These are phyloP conservation scores for Moniliella sp. DNA, from an alignment of 1,284 basidiomycete species.

Conservation along the genomic window DNA sequence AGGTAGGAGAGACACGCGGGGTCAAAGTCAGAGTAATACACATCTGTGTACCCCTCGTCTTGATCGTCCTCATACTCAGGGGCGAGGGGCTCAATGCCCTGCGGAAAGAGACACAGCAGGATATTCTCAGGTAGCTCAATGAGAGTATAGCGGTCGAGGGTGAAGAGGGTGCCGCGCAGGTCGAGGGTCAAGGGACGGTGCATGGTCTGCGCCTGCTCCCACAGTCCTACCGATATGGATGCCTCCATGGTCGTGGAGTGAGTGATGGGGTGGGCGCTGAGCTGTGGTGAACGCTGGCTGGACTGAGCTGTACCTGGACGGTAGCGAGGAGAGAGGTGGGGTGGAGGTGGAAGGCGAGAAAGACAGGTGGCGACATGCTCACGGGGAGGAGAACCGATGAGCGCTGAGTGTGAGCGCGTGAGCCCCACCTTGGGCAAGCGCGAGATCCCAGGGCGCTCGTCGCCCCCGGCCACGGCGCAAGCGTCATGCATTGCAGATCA, in stretches of 20 bases:
- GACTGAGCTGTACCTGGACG: too few species aligned
- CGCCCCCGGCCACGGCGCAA: too few species aligned
- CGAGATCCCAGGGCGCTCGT: too few species aligned
- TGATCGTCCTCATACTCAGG: constrained; percentile 60
- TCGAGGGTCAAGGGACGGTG: constrained; percentile 71
- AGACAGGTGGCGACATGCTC: too few species aligned
- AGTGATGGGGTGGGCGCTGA: neutral
- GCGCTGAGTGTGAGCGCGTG: too few species aligned
- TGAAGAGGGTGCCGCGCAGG: constrained; percentile 69
- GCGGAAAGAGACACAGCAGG: constrained; percentile 83
- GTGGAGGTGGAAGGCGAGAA: too few species aligned
- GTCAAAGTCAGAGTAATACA: constrained; percentile 64
- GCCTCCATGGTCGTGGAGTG: neutral
- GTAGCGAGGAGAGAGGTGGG: too few species aligned
- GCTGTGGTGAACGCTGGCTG: neutral
- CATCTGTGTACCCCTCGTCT: constrained; percentile 81
- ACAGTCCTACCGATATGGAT: neutral
- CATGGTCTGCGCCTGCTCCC: neutral
- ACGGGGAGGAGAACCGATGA: too few species aligned
- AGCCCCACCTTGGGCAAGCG: too few species aligned
- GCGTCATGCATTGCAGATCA: too few species aligned
- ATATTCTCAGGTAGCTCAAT: constrained; percentile 97
- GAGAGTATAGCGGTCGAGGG: constrained; percentile 86
- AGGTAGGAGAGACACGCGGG: constrained; percentile 85
- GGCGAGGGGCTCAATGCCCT: constrained; percentile 67